Percentiles rank a stretch among this genome's conserved stretches.
Evolutionary conservation across 2,329 filamentous ascomycete genomes (phyloP).

Genomic region (Calcarisporium arbuscula): DNA sequence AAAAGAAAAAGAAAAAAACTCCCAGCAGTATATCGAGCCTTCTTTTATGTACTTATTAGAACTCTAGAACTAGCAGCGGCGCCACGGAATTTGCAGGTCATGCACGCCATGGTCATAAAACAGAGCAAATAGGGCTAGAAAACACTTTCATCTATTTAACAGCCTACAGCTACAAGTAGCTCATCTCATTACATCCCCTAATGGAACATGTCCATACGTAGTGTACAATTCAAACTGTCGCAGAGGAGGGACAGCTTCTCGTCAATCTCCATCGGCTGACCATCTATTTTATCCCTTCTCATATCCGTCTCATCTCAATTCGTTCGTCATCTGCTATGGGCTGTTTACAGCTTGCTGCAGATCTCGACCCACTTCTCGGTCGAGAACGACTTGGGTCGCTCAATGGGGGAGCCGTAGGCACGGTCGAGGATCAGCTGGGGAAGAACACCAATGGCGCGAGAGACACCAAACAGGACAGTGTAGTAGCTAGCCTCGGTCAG

Average conservation of each 20-base stretch:
- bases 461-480: conserved; percentile 99
- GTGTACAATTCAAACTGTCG: conserved; percentile 16
- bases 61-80: no score
- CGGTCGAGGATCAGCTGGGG: conserved; percentile 99
- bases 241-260: no score
- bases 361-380: conserved; percentile 96
- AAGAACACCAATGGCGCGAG: conserved; percentile 94
- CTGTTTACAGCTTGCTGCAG: conserved; percentile 76
- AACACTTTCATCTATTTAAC: no score
- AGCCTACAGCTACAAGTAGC: no score
- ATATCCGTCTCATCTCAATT: no score
- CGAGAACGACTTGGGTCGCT: conserved; percentile 98
- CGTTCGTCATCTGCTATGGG: conserved; percentile 1
- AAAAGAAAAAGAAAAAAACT: no score
- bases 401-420: conserved; percentile 91
- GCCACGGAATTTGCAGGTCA: no score
- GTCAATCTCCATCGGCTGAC: no score
- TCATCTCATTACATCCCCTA: conserved; percentile 13
- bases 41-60: no score
- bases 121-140: no score
- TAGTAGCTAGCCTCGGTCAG: conserved; percentile 99
- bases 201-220: conserved; percentile 14
- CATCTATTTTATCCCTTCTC: neutral
- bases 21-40: no score
- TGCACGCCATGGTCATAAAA: no score